Evolutionary conservation across 2,329 filamentous ascomycete species (phyloP).

Genomic region (Blumeria graminis): DNA sequence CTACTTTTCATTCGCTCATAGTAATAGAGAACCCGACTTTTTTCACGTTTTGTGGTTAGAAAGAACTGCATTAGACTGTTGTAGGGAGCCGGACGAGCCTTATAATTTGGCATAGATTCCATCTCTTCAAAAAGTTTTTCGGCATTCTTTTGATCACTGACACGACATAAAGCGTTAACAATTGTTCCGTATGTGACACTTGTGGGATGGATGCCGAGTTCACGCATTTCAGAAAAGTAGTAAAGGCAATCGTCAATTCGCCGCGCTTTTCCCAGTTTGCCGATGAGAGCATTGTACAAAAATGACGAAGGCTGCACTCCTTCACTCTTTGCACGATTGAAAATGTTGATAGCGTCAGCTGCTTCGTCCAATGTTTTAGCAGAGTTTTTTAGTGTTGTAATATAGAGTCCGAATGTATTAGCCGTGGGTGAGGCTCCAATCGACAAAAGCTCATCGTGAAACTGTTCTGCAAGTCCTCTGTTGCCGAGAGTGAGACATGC

Average conservation of each 20-base stretch:
- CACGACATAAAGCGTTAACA: constrained; percentile 89
- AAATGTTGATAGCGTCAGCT: constrained; percentile 90
- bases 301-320: constrained; percentile 92
- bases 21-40: constrained; percentile 77
- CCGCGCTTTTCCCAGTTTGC: constrained; percentile 91
- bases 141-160: constrained; percentile 92
- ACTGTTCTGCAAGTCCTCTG: constrained; percentile 58
- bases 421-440: constrained; percentile 84
- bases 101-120: constrained; percentile 98
- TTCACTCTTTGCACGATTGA: constrained; percentile 77
- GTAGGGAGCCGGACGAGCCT: constrained; percentile 87
- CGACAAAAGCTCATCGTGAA: constrained; percentile 72
- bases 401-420: constrained; percentile 95
- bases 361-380: constrained; percentile 96
- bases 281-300: constrained; percentile 92
- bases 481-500: constrained; percentile 68
- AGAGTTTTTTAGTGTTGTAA: constrained; percentile 94
- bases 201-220: constrained; percentile 75
- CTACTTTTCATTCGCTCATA: constrained; percentile 82
- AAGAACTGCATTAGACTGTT: constrained; percentile 99
- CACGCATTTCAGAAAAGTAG: constrained; percentile 96
- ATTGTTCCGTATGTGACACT: constrained; percentile 97
- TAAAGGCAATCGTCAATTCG: constrained; percentile 95
- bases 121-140: constrained; percentile 98
- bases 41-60: constrained; percentile 89